Percentiles rank a stretch among this genome's conserved stretches.
Conservation (phyloP, 2,329 filamentous ascomycete species). For the Nemania bipapillata region DNA sequence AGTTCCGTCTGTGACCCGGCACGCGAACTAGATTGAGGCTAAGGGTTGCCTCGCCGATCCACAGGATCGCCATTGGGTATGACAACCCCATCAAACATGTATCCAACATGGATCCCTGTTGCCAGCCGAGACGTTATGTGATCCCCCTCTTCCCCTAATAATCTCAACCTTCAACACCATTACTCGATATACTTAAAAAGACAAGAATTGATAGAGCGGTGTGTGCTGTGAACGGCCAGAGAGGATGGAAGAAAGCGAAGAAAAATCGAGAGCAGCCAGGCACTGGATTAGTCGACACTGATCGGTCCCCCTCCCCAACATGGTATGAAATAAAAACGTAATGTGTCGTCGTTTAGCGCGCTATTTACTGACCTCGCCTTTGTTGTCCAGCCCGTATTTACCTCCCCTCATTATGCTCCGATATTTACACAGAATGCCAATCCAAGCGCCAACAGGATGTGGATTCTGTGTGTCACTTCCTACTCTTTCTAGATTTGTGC, state of each 20-base stretch:
- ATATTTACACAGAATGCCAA: not conserved
- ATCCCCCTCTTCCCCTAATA: not conserved
- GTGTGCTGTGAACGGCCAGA: constrained; percentile 12
- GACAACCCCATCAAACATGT: not conserved
- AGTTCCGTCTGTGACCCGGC: constrained; percentile 25
- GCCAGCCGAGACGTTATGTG: constrained; percentile 32
- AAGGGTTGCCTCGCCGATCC: constrained; percentile 33
- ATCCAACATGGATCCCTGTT: constrained; percentile 23
- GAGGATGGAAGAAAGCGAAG: constrained; percentile 10
- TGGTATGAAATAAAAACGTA: constrained; percentile 22
- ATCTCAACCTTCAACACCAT: not conserved
- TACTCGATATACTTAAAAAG: not conserved
- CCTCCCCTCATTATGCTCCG: not conserved
- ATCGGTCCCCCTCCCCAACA: constrained; percentile 6
- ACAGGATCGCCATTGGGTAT: constrained; percentile 21
- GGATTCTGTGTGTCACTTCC: not conserved
- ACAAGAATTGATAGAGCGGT: constrained; percentile 1
- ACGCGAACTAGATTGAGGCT: constrained; percentile 33
- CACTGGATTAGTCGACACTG: constrained; percentile 24
- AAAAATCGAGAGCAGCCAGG: constrained; percentile 7
- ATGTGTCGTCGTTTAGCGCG: constrained; percentile 7
- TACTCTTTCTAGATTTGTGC: constrained; percentile 7
- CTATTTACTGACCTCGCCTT: constrained; percentile 2
- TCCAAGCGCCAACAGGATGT: not conserved
- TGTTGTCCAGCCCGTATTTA: not conserved